Evolutionary conservation across 2,329 filamentous ascomycete genomes (phyloP), one percentile per base, ranked within the genome.

Genomic region (Zalaria sp.): DNA sequence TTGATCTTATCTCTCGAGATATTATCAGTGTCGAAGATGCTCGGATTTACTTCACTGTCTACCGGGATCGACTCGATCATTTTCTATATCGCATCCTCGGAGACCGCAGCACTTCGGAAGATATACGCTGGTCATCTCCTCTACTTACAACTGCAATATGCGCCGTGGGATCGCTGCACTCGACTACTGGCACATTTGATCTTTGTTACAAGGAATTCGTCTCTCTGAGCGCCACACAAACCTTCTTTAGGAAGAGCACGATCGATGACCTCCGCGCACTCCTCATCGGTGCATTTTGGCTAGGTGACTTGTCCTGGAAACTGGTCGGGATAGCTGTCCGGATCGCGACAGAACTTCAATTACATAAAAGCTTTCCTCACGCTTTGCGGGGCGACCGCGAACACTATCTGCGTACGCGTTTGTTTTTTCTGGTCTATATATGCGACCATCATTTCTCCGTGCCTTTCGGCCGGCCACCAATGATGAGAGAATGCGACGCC

Each of bases 371-470:
- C 43, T 56, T 63, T 27, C 52, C 51, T 35, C 59, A 58, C 42
- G 58, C 56, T 27, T 49, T 60, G 7, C 46, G 54, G 26, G 56
- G 51, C 10, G 55, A 62, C 37, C 43, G 47, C 28, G 55, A 62
- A 36, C 43, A 47, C 28, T 59, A 62, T 41, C 45, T 59, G 34
- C 56, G 59, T 5, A 58, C 59, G 2, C 47, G 60, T n/a, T 47
- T 64, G 18, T 63, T 60, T 48, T 61, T 57, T 40, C 52, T 62
- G n/a, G 56, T 64, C 5, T 63, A 58, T 40, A 47, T 63, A 4
- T 62, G 59, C 43, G 61, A 64, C 44, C 61, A 63, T 44, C 61
- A 64, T 36, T 61, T 56, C 47, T 58, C 53, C 18, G 52, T 63
- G 7, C 51, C 53, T 5, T 61, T 58, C 35, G 59, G 60, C 5